A percentile compares a stretch with the other conserved stretches of the same genome.
Conservation (phyloP, 1,139 yeast species). For the Blastobotrys proliferans region DNA sequence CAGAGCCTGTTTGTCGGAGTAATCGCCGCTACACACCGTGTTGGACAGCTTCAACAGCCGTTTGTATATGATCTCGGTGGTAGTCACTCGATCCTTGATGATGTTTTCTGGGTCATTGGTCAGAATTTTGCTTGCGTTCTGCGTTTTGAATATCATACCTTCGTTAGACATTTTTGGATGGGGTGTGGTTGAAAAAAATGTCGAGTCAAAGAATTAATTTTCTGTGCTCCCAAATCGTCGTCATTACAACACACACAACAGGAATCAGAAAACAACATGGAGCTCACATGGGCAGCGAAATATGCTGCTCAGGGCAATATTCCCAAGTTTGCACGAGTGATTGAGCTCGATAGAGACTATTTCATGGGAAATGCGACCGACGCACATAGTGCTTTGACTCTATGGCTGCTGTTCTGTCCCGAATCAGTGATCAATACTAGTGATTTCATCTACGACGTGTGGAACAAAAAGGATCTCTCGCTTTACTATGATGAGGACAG, state of each 20-base stretch:
- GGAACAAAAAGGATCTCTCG: constrained; percentile 2
- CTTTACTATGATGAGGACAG: no score
- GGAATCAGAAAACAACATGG: constrained; percentile 13
- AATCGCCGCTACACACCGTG: constrained; percentile 4
- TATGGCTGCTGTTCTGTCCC: constrained; percentile 22
- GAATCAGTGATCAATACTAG: constrained; percentile 20
- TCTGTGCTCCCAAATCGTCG: constrained; percentile 2
- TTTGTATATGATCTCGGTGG: constrained; percentile 25
- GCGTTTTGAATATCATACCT: background rate
- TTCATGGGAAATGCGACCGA: constrained; percentile 17
- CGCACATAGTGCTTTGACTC: constrained; percentile 21
- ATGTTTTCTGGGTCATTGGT: constrained; percentile 17
- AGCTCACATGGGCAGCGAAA: constrained; percentile 21
- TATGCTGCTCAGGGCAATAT: constrained; percentile 22
- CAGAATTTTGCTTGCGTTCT: background rate
- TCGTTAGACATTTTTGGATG: background rate
- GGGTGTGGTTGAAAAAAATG: background rate
- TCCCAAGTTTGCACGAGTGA: constrained; percentile 13
- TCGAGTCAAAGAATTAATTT: background rate
- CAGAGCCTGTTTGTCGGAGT: constrained; percentile 9
- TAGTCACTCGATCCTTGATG: constrained; percentile 27
- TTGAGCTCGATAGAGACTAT: constrained; percentile 14
- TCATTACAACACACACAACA: constrained; percentile 3
- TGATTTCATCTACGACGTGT: constrained; percentile 15
- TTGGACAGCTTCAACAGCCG: constrained; percentile 22